phyloP scores from a whole-genome alignment of 2,329 filamentous ascomycete species.

The Bipolaris bicolor region DNA sequence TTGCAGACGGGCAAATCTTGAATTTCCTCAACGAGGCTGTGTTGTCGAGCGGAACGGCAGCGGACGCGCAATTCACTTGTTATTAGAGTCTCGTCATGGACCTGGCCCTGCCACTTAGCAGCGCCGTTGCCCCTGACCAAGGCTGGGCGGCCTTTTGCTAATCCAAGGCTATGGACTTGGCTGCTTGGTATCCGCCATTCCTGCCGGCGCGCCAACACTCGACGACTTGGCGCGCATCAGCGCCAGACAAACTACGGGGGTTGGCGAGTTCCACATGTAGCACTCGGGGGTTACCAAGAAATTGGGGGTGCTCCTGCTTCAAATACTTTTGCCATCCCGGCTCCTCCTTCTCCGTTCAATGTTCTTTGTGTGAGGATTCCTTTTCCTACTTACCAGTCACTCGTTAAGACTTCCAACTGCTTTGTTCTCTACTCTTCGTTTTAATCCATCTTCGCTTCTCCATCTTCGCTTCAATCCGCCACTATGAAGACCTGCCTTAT shows the following conservation, averaged over 20 bases:
- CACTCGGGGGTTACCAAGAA: constrained; percentile 34
- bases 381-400: constrained; percentile 44
- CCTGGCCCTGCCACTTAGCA: constrained; percentile 24
- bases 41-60: constrained; percentile 2
- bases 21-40: constrained; percentile 16
- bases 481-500: constrained; percentile 41
- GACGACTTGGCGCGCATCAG: constrained; percentile 39
- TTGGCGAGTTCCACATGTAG: constrained; percentile 49
- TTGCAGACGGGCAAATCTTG: not conserved
- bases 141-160: constrained; percentile 41
- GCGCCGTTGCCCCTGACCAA: constrained; percentile 41
- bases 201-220: constrained; percentile 35
- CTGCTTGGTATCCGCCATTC: constrained; percentile 41
- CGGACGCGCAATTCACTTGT: constrained; percentile 17
- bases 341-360: constrained; percentile 26
- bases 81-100: constrained; percentile 10
- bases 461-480: constrained; percentile 22
- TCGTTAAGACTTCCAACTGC: constrained; percentile 41
- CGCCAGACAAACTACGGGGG: constrained; percentile 39
- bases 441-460: constrained; percentile 35
- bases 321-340: constrained; percentile 37
- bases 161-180: constrained; percentile 33
- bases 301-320: constrained; percentile 33
- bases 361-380: constrained; percentile 36
- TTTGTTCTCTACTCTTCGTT: constrained; percentile 32